Evolutionary conservation across 2,329 filamentous ascomycete species (phyloP).

Genomic region (Dactylellina leptospora): DNA sequence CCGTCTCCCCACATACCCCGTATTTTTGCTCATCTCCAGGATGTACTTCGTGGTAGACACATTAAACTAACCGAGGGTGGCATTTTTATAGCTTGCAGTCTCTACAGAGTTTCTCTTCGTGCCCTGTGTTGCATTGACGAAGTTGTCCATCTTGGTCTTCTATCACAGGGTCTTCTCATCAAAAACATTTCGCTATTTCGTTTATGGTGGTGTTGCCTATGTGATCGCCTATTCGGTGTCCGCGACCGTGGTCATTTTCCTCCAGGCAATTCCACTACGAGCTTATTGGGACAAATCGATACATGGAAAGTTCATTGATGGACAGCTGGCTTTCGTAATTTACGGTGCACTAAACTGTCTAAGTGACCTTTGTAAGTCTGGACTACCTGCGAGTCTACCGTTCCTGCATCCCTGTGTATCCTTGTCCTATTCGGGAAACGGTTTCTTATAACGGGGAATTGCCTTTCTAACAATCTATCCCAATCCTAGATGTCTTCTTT

Average conservation of each 20-base stretch:
- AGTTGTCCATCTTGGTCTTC: constrained; percentile 61
- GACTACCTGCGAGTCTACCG: not conserved
- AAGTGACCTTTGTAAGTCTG: constrained; percentile 41
- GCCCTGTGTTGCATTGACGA: constrained; percentile 60
- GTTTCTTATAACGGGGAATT: not conserved
- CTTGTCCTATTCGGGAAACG: not conserved
- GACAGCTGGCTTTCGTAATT: constrained; percentile 27
- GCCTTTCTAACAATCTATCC: not conserved
- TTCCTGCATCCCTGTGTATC: too few relatives aligned
- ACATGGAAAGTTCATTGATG: constrained; percentile 38
- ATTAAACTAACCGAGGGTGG: constrained; percentile 24
- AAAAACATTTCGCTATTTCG: constrained; percentile 30
- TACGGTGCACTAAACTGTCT: constrained; percentile 37
- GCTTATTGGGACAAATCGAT: constrained; percentile 51
- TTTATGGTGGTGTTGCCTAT: constrained; percentile 44
- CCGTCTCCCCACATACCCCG: constrained; percentile 12
- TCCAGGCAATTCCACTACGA: constrained; percentile 41
- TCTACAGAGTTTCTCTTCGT: constrained; percentile 62
- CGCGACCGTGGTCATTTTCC: constrained; percentile 13
- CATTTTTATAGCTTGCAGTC: constrained; percentile 60
- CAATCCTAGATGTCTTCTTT: constrained; percentile 39
- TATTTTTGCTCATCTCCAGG: not conserved
- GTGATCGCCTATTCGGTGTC: constrained; percentile 21
- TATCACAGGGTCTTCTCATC: constrained; percentile 60
- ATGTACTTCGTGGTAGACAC: not conserved